A percentile compares a stretch with the other conserved stretches of the same genome.
These are phyloP conservation scores for Colletotrichum gigasporum DNA, from an alignment of 2,329 filamentous ascomycete species.

Conservation along the genomic window DNA sequence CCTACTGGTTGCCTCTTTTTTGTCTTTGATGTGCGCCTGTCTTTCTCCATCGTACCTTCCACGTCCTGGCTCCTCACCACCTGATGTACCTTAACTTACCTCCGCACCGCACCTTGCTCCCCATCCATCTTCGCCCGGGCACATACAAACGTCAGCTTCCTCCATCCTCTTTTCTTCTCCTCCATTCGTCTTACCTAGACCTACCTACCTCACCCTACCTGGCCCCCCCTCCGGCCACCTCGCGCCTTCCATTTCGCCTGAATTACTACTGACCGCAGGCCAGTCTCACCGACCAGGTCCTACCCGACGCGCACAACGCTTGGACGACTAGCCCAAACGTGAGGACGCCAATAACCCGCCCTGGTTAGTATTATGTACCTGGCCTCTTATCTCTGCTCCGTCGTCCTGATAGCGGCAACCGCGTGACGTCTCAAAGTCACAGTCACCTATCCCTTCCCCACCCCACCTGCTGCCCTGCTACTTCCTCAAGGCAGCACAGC, in stretches of 20 bases:
- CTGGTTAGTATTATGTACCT: slow-evolving; percentile 26
- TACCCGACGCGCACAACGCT: slow-evolving; percentile 1
- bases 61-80: too few species aligned
- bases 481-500: slow-evolving; percentile 9
- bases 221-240: neutral
- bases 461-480: slow-evolving; percentile 6
- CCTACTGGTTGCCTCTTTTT: slow-evolving; percentile 3
- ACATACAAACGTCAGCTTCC: slow-evolving; percentile 2
- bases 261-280: neutral
- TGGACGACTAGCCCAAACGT: slow-evolving; percentile 13
- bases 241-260: neutral
- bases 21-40: slow-evolving; percentile 7
- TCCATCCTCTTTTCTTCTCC: neutral
- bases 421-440: slow-evolving; percentile 26
- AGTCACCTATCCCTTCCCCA: slow-evolving; percentile 27
- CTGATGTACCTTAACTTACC: too few species aligned
- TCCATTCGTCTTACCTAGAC: neutral
- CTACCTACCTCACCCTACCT: neutral
- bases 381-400: slow-evolving; percentile 24
- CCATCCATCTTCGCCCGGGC: neutral
- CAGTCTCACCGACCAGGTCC: neutral
- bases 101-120: neutral
- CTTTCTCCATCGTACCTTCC: neutral
- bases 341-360: slow-evolving; percentile 15
- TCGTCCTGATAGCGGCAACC: slow-evolving; percentile 23